Percentiles rank a stretch among this genome's conserved stretches.
Conservation (phyloP, 2,329 filamentous ascomycete species). For the Fusarium sp. region DNA sequence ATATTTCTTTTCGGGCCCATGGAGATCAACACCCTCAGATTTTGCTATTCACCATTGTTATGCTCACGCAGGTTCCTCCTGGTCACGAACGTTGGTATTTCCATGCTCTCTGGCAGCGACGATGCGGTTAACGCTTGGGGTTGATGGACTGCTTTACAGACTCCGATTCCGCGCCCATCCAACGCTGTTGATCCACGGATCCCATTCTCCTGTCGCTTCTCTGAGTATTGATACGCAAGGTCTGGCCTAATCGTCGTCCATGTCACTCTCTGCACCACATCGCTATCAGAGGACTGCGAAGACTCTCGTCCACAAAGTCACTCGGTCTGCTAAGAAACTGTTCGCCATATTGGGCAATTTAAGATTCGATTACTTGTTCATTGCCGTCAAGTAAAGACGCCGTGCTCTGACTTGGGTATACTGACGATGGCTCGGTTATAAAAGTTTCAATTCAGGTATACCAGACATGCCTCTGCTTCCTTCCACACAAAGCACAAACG, state of each 20-base stretch:
- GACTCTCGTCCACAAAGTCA: not conserved
- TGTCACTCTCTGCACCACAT: too few species aligned
- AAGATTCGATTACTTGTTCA: not conserved
- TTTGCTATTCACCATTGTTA: too few species aligned
- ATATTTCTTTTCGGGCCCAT: not conserved
- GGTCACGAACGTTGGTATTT: too few species aligned
- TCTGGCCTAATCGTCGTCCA: too few species aligned
- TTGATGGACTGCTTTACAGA: not conserved
- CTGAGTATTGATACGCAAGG: not conserved
- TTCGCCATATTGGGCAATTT: not conserved
- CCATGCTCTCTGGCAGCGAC: too few species aligned
- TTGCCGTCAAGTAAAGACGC: rapidly evolving
- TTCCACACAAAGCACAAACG: rapidly evolving
- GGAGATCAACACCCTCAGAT: not conserved
- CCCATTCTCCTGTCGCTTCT: not conserved
- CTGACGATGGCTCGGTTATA: not conserved
- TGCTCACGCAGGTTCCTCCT: too few species aligned
- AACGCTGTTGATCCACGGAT: too few species aligned
- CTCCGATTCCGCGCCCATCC: not conserved
- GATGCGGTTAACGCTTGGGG: too few species aligned
- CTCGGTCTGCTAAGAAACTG: not conserved
- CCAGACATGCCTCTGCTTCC: rapidly evolving
- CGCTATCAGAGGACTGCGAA: too few species aligned
- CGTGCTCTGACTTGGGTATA: not conserved
- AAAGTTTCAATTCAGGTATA: not conserved